These are phyloP conservation scores for Solanum etuberosum DNA, from an alignment of 257 asterid genomes.

Conservation along the genomic window DNA sequence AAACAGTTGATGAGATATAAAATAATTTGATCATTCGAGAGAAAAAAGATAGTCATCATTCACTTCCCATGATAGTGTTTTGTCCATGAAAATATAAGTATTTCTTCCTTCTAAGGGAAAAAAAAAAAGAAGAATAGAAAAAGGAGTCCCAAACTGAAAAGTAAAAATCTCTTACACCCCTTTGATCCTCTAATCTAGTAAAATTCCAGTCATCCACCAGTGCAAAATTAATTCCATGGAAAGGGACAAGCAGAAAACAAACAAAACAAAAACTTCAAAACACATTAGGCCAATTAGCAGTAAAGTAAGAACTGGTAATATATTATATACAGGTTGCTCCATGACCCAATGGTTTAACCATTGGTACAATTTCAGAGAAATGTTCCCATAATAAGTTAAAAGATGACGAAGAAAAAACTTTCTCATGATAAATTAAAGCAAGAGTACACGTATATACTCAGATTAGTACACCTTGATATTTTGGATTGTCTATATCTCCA, in stretches of 20 bases:
- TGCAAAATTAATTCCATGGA: background rate
- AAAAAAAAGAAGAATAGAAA: background rate
- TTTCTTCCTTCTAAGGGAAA: background rate
- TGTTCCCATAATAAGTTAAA: background rate
- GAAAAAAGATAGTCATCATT: background rate
- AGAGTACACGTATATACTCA: background rate
- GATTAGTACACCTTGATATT: conserved; percentile 54
- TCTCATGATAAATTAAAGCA: background rate
- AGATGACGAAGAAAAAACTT: background rate
- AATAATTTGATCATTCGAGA: background rate
- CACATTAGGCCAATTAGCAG: background rate
- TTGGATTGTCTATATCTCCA: conserved; percentile 77
- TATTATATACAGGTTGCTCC: background rate
- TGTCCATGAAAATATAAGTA: background rate
- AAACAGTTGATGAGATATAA: background rate
- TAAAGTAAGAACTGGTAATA: background rate
- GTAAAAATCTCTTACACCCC: background rate
- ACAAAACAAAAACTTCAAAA: background rate
- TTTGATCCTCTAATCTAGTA: background rate
- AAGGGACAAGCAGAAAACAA: background rate
- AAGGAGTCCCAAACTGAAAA: background rate
- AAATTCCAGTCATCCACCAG: background rate
- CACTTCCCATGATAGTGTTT: background rate
- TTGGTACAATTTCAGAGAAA: background rate
- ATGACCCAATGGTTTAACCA: background rate